Evolutionary conservation across 2,329 filamentous ascomycete species (phyloP).

Genomic region (Trichoderma harzianum): DNA sequence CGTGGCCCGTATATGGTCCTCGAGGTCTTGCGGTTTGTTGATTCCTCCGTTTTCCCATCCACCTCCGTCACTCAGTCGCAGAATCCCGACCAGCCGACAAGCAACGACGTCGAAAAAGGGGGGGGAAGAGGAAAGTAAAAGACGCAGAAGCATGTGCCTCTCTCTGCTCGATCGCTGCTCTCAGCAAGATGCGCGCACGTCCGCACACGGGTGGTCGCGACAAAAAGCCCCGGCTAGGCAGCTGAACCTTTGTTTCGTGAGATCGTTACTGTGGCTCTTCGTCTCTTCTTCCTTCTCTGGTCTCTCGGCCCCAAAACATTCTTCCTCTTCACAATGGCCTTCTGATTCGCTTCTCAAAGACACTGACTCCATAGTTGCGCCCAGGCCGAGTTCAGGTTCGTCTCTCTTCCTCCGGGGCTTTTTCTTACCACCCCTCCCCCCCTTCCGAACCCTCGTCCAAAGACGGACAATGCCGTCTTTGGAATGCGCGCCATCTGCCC

Average conservation of each 20-base stretch:
- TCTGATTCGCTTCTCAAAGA: neutral
- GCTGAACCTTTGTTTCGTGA: neutral
- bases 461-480: conserved; percentile 34
- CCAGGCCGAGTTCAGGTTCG: neutral
- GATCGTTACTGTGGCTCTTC: neutral
- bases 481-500: conserved; percentile 29
- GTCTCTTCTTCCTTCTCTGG: neutral
- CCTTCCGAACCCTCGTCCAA: conserved; percentile 30
- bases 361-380: neutral
- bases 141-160: neutral
- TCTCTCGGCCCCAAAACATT: neutral
- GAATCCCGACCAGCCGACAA: neutral
- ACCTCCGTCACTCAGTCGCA: neutral
- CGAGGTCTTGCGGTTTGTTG: neutral
- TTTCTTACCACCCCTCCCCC: neutral
- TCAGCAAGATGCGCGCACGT: neutral
- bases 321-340: neutral
- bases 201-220: neutral
- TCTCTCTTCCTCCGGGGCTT: neutral
- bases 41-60: neutral
- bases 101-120: neutral
- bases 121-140: neutral
- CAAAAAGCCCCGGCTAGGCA: neutral
- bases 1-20: neutral
- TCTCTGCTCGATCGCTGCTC: neutral